phyloP scores from a whole-genome alignment of 768 basidiomycete species.

The Lepiota brunneoincarnata region DNA sequence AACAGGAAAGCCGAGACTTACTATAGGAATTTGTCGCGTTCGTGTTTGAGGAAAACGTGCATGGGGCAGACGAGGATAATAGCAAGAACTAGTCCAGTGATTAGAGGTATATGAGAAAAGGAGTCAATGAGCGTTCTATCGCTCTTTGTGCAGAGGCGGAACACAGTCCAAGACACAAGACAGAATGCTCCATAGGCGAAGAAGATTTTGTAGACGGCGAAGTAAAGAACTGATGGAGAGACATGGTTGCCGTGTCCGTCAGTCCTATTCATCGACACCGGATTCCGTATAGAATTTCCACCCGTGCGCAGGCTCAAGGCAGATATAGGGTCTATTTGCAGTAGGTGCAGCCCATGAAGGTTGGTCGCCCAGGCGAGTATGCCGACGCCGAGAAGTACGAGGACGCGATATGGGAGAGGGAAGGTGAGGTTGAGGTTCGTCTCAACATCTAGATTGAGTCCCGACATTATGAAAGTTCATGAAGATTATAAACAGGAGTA shows the following conservation, averaged over 20 bases:
- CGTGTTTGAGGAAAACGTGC: conserved; percentile 61
- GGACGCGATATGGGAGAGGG: conserved; percentile 91
- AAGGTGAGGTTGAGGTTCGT: conserved; percentile 55
- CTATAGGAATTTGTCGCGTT: conserved; percentile 78
- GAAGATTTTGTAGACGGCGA: conserved; percentile 67
- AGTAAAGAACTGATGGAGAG: conserved; percentile 38
- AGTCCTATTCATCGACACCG: background rate
- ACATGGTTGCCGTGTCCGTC: conserved; percentile 14
- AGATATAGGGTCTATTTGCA: conserved; percentile 70
- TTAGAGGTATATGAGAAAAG: conserved; percentile 73
- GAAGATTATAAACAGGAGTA: conserved; percentile 1
- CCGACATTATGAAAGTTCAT: conserved; percentile 13
- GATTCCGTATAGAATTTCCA: conserved; percentile 18
- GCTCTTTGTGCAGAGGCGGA: conserved; percentile 55
- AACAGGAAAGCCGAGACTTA: conserved; percentile 38
- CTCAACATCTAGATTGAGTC: conserved; percentile 28
- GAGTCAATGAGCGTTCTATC: conserved; percentile 62
- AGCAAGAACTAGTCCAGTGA: conserved; percentile 59
- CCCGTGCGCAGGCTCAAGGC: conserved; percentile 65
- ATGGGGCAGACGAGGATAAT: conserved; percentile 65
- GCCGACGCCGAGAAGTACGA: conserved; percentile 75
- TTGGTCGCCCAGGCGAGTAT: conserved; percentile 93
- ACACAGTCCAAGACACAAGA: conserved; percentile 66
- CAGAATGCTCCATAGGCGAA: conserved; percentile 58
- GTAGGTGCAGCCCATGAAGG: conserved; percentile 73